Evolutionary conservation across 495 filamentous ascomycete genomes (phyloP).

Genomic region (Hypoxylon perforatum): DNA sequence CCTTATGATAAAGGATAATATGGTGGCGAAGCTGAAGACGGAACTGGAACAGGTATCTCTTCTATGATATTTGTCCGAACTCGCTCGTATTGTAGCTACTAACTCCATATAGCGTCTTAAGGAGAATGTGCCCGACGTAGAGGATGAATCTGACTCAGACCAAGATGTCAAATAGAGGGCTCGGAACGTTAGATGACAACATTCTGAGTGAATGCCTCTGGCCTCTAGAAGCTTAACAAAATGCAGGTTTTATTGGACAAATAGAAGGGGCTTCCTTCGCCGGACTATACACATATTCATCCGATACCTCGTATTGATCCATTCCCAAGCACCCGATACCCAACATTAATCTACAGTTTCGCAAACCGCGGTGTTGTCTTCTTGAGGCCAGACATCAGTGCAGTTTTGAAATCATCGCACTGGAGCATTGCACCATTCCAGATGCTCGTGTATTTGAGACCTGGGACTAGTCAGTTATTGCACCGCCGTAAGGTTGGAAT

Average conservation of each 20-base stretch:
- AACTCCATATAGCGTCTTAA: slow-evolving; percentile 49
- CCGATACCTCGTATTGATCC: slow-evolving; percentile 16
- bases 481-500: slow-evolving; percentile 1
- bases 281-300: slow-evolving; percentile 1
- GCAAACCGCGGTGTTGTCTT: slow-evolving; percentile 86
- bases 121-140: slow-evolving; percentile 56
- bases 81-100: slow-evolving; percentile 10
- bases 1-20: slow-evolving; percentile 78
- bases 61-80: neutral
- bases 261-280: neutral
- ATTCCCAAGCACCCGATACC: neutral
- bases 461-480: slow-evolving; percentile 51
- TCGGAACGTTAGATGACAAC: neutral
- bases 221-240: neutral
- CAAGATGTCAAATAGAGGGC: slow-evolving; percentile 34
- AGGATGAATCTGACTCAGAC: slow-evolving; percentile 52
- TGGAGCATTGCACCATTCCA: slow-evolving; percentile 91
- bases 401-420: slow-evolving; percentile 78
- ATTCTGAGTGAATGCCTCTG: neutral
- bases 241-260: neutral
- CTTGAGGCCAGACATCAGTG: slow-evolving; percentile 78
- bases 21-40: slow-evolving; percentile 67
- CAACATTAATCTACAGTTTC: slow-evolving; percentile 71
- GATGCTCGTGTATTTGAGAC: slow-evolving; percentile 81
- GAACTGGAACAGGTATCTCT: slow-evolving; percentile 67